Evolutionary conservation across 2,329 filamentous ascomycete genomes (phyloP).

Genomic region (Parascedosporium putredinis): DNA sequence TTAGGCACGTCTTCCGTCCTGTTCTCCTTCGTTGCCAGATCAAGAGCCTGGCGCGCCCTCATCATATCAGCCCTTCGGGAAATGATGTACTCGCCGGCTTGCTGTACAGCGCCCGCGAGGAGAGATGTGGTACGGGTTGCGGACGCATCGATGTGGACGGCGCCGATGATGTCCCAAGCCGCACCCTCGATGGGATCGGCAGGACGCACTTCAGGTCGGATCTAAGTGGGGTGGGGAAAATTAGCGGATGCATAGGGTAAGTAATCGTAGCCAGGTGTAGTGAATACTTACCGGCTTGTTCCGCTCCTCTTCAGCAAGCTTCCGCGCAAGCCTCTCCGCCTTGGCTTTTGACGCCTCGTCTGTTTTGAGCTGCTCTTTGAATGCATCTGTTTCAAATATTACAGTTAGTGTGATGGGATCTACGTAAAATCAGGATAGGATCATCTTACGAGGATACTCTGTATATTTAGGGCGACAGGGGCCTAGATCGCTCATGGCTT

Average conservation of each 20-base stretch:
- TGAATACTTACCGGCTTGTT: conserved; percentile 23
- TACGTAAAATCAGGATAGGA: background rate
- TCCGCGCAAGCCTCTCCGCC: conserved; percentile 33
- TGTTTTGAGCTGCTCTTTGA: conserved; percentile 35
- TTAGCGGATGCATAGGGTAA: too few species aligned
- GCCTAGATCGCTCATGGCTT: conserved; percentile 29
- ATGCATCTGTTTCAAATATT: conserved; percentile 21
- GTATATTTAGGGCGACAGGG: conserved; percentile 35
- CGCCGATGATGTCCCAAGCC: conserved; percentile 42
- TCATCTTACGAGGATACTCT: conserved; percentile 29
- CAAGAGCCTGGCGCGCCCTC: conserved; percentile 32
- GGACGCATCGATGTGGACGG: conserved; percentile 35
- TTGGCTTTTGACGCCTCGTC: conserved; percentile 36
- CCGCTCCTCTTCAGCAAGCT: conserved; percentile 28
- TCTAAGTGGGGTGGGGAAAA: too few species aligned
- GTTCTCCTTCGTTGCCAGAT: conserved; percentile 26
- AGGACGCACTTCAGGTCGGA: conserved; percentile 33
- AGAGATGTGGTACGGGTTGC: conserved; percentile 25
- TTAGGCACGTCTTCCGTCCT: conserved; percentile 10
- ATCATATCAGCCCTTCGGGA: conserved; percentile 37
- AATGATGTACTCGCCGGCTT: conserved; percentile 39
- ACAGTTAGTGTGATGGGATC: background rate
- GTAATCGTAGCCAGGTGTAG: background rate
- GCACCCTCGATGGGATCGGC: conserved; percentile 34
- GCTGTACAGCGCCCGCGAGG: conserved; percentile 37